Conservation (phyloP, 768 basidiomycete species). For the Mycena venus region DNA sequence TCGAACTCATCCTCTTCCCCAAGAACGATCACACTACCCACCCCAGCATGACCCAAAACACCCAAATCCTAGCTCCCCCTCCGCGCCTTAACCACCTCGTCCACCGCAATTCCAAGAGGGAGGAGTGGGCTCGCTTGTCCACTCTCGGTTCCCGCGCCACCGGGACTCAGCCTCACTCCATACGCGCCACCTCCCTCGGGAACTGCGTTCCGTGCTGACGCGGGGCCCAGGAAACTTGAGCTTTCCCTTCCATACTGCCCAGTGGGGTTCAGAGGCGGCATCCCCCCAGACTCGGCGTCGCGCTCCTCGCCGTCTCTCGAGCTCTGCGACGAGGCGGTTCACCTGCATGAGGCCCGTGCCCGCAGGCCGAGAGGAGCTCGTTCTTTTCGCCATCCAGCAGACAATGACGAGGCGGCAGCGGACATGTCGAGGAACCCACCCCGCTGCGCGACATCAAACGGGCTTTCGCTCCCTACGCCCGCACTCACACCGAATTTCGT, state of each 20-base stretch:
- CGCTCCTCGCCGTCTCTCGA: constrained; percentile 17
- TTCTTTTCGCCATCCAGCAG: too few species aligned
- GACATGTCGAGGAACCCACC: constrained; percentile 9
- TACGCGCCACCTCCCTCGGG: not conserved
- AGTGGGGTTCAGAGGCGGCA: not conserved
- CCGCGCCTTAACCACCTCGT: constrained; percentile 35
- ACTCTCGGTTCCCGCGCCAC: not conserved
- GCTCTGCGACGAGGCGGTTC: constrained; percentile 30
- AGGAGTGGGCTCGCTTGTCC: constrained; percentile 28
- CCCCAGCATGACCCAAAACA: not conserved
- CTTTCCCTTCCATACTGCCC: not conserved
- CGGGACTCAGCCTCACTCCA: not conserved
- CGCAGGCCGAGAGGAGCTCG: constrained; percentile 4
- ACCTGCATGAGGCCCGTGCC: constrained; percentile 29
- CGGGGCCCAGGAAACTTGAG: constrained; percentile 10
- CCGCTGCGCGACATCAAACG: constrained; percentile 12
- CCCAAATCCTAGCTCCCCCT: constrained; percentile 1
- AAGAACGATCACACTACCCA: not conserved
- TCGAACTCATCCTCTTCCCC: constrained; percentile 6
- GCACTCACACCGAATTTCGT: not conserved
- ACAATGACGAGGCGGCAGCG: too few species aligned
- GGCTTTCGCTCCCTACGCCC: not conserved
- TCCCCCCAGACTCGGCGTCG: constrained; percentile 19
- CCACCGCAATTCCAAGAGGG: constrained; percentile 32
- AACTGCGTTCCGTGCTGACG: constrained; percentile 9